These are phyloP conservation scores for Lentinula aciculospora DNA, from an alignment of 768 basidiomycete species.

Conservation along the genomic window DNA sequence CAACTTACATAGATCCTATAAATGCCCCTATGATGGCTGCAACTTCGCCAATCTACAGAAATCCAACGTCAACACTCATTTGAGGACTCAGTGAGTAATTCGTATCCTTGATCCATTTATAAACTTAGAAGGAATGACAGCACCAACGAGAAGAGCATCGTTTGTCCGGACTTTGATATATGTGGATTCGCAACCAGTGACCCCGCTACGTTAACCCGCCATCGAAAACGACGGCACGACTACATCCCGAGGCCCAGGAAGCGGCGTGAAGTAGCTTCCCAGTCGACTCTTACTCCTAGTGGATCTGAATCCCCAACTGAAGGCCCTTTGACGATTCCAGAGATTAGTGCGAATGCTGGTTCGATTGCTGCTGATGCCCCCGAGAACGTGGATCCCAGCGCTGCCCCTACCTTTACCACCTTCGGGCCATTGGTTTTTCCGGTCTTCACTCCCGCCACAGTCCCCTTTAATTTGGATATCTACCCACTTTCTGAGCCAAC, in stretches of 20 bases:
- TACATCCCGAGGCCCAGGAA: conserved; percentile 1
- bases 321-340: neutral
- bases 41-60: neutral
- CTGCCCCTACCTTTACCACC: neutral
- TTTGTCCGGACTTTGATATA: neutral
- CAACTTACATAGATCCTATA: neutral
- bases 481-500: neutral
- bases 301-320: neutral
- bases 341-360: neutral
- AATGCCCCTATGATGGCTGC: neutral
- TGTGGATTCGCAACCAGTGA: neutral
- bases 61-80: neutral
- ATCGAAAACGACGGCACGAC: neutral
- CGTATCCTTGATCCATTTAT: neutral
- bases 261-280: neutral
- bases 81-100: neutral
- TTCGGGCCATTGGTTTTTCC: neutral
- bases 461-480: neutral
- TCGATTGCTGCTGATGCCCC: neutral
- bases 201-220: neutral
- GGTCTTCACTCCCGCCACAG: neutral
- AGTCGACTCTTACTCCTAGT: neutral
- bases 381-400: neutral
- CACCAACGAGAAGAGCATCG: neutral
- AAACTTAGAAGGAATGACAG: neutral